phyloP scores from a whole-genome alignment of 2,329 filamentous ascomycete genomes.

The Aspergillus aculeatus region DNA sequence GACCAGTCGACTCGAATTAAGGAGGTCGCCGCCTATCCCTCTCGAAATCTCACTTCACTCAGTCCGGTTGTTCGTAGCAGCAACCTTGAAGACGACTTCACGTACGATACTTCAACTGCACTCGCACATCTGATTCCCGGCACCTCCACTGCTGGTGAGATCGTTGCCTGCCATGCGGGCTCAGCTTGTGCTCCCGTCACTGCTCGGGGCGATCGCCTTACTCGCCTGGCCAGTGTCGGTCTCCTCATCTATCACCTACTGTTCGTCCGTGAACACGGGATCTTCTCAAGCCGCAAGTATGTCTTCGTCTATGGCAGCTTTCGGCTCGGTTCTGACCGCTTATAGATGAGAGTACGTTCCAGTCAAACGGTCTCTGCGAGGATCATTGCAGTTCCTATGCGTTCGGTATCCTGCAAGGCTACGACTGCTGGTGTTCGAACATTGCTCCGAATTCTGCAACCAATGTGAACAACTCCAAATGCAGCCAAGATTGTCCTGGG shows the following conservation, averaged over 20 bases:
- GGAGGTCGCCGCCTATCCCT: background rate
- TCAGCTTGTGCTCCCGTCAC: conserved; percentile 18
- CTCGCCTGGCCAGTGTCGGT: conserved; percentile 26
- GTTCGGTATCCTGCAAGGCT: conserved; percentile 47
- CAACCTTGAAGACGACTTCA: background rate
- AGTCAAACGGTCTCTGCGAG: conserved; percentile 48
- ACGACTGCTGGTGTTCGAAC: conserved; percentile 52
- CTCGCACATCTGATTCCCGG: background rate
- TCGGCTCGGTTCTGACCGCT: conserved; percentile 4
- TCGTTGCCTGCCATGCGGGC: conserved; percentile 23
- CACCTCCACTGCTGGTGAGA: background rate
- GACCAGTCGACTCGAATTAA: background rate
- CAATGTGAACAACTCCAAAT: conserved; percentile 31
- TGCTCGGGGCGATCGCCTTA: conserved; percentile 20
- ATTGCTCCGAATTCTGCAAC: conserved; percentile 41
- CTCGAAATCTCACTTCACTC: background rate
- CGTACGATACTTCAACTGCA: background rate
- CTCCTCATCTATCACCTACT: conserved; percentile 37
- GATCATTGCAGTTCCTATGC: conserved; percentile 44
- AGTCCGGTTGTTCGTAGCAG: background rate
- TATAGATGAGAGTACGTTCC: conserved; percentile 41
- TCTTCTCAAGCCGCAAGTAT: conserved; percentile 37
- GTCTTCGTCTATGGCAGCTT: conserved; percentile 15
- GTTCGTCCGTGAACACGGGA: conserved; percentile 48
- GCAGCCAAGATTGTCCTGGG: conserved; percentile 46